These are phyloP conservation scores for Pseudogymnoascus sp. DNA, from an alignment of 2,329 filamentous ascomycete genomes.

Conservation along the genomic window DNA sequence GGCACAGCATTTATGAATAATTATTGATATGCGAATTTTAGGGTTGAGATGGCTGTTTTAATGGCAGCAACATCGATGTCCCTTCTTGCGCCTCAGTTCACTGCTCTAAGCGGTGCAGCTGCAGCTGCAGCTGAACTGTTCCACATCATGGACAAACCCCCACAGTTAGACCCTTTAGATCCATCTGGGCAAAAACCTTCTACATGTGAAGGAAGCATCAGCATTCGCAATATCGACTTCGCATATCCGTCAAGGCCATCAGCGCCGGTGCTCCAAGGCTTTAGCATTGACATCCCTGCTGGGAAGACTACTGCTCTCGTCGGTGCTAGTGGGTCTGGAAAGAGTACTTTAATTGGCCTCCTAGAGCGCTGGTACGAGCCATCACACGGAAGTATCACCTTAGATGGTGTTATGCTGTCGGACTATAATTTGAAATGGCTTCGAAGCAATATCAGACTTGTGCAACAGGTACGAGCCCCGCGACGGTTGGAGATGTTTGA, in stretches of 20 bases:
- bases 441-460: conserved; percentile 17
- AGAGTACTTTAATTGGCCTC: conserved; percentile 31
- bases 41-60: conserved; percentile 39
- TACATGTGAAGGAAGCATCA: conserved; percentile 23
- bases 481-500: background rate
- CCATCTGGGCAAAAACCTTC: conserved; percentile 26
- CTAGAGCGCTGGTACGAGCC: conserved; percentile 35
- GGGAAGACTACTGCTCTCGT: conserved; percentile 16
- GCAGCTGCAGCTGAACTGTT: conserved; percentile 40
- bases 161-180: conserved; percentile 36
- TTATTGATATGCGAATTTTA: conserved; percentile 15
- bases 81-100: conserved; percentile 38
- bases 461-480: conserved; percentile 16
- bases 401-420: conserved; percentile 30
- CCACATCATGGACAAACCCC: conserved; percentile 37
- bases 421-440: conserved; percentile 26
- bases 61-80: conserved; percentile 38
- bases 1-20: background rate
- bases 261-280: conserved; percentile 25
- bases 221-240: conserved; percentile 30
- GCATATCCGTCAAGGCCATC: conserved; percentile 29
- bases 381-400: conserved; percentile 26
- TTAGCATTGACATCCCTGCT: conserved; percentile 18
- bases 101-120: conserved; percentile 38
- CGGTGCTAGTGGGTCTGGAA: conserved; percentile 32